A percentile compares a stretch with the other conserved stretches of the same genome.
Evolutionary conservation across 1,284 basidiomycete genomes (phyloP).

Genomic region (Sanghuangporus baumii): DNA sequence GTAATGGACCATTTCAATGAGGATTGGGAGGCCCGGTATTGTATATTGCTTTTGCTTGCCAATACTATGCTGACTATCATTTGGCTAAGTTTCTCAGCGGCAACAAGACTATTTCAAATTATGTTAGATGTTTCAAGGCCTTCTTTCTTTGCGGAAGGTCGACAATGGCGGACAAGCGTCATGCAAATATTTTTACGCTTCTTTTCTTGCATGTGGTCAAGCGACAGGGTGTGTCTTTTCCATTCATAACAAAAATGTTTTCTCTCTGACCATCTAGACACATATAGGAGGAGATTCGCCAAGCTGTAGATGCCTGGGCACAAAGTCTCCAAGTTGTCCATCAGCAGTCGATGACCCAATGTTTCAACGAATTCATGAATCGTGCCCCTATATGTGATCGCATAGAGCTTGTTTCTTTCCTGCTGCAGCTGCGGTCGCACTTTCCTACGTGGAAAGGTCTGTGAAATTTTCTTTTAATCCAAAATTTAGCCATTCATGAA

Average conservation of each 20-base stretch:
- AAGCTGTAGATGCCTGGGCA: conserved; percentile 49
- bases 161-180: conserved; percentile 60
- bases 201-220: conserved; percentile 60
- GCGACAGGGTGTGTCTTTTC: conserved; percentile 41
- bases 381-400: conserved; percentile 53
- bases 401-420: conserved; percentile 50
- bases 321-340: conserved; percentile 58
- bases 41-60: not conserved
- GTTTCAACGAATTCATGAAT: conserved; percentile 56
- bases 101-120: conserved; percentile 54
- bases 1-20: conserved; percentile 34
- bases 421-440: conserved; percentile 57
- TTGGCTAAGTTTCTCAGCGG: conserved; percentile 29
- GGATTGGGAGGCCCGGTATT: conserved; percentile 47
- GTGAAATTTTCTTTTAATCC: not conserved
- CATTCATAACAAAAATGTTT: not conserved
- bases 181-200: conserved; percentile 52
- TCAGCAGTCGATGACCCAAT: conserved; percentile 53
- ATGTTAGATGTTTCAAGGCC: conserved; percentile 59
- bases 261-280: not conserved
- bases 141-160: conserved; percentile 51
- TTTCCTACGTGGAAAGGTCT: conserved; percentile 63
- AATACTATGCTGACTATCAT: not conserved
- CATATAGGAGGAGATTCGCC: conserved; percentile 58
- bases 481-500: not conserved